Evolutionary conservation across 106 monocot species (phyloP), one percentile per base, ranked within the genome.

Genomic region (Hemerocallis citrina): DNA sequence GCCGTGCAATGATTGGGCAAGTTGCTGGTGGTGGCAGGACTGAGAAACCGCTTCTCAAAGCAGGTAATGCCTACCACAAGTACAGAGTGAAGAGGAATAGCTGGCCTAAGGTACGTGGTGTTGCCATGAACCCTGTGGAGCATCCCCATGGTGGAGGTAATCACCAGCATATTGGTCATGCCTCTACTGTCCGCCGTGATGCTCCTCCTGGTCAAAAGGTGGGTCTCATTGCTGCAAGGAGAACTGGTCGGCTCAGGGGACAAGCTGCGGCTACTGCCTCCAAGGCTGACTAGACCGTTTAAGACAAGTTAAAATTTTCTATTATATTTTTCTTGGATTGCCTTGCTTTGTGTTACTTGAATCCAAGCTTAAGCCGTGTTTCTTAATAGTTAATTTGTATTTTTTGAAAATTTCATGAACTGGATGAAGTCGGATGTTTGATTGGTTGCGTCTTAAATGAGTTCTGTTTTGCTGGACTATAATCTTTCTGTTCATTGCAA

Each of bases 71-170:
- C 19, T 79, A 65, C 69, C 79, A 79, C 52, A 79, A 63, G 25
- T 73, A 34, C 37, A 40, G 68, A 0, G 67, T 74, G 29, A 74
- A 74, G 74, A 34, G 67, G 54, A 74, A 74, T 45, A 61, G 62
- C 25, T 74, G 68, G 74, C 61, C 68, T 0, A 74, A 74, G 61
- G 74, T 74, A 2, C 51, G 68, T 7, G 74, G 67, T 45, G 74
- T 74, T 7, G 68, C 74, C n/a, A 74, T 67, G 74, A 74, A 67
- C 54, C 74, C 67, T 32, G 74, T 67, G 25, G 70, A 61, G 33
- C 74, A 74, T 61, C 68, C 68, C 35, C 75, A 75, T 25, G 75
- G 75, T 45, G 75, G 75, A 63, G 75, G 75, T 34, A 75, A 75
- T 63, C 75, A 75, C 49, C 68, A 68, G 55, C 68, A 69, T n/a